A percentile compares a stretch with the other conserved stretches of the same genome.
phyloP scores from a whole-genome alignment of 1,139 yeast species.

The Scheffersomyces stambukii region DNA sequence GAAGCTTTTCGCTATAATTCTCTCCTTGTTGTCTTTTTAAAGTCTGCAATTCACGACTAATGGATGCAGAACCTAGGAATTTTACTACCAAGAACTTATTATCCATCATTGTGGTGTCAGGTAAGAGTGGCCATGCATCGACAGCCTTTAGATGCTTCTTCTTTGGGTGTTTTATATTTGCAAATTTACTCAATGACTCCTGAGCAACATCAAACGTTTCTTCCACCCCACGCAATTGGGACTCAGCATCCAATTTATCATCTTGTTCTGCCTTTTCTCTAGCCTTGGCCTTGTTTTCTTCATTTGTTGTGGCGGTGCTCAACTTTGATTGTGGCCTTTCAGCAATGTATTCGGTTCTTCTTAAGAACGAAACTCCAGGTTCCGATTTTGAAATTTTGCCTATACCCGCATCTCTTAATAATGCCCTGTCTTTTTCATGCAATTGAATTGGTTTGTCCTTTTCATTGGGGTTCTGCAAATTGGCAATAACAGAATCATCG shows the following conservation, averaged over 20 bases:
- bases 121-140: constrained; percentile 74
- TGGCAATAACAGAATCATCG: constrained; percentile 45
- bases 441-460: constrained; percentile 33
- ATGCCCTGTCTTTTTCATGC: constrained; percentile 72
- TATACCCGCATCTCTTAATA: constrained; percentile 75
- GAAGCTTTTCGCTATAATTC: constrained; percentile 35
- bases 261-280: constrained; percentile 14
- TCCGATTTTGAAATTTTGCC: constrained; percentile 46
- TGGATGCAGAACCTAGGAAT: constrained; percentile 76
- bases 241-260: constrained; percentile 52
- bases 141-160: constrained; percentile 73
- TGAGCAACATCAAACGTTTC: constrained; percentile 64
- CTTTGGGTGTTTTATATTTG: constrained; percentile 66
- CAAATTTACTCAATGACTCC: constrained; percentile 40
- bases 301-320: constrained; percentile 8
- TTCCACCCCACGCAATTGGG: constrained; percentile 69
- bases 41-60: constrained; percentile 34
- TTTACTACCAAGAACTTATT: constrained; percentile 67
- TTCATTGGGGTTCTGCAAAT: constrained; percentile 15
- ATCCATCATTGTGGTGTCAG: constrained; percentile 88
- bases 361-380: constrained; percentile 74
- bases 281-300: constrained; percentile 11
- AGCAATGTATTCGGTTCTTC: constrained; percentile 90
- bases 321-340: constrained; percentile 28
- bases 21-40: constrained; percentile 35